Percentiles rank a stretch among this genome's conserved stretches.
These are phyloP conservation scores for Ganoderma lucidum DNA, from an alignment of 1,284 basidiomycete genomes.

Conservation along the genomic window DNA sequence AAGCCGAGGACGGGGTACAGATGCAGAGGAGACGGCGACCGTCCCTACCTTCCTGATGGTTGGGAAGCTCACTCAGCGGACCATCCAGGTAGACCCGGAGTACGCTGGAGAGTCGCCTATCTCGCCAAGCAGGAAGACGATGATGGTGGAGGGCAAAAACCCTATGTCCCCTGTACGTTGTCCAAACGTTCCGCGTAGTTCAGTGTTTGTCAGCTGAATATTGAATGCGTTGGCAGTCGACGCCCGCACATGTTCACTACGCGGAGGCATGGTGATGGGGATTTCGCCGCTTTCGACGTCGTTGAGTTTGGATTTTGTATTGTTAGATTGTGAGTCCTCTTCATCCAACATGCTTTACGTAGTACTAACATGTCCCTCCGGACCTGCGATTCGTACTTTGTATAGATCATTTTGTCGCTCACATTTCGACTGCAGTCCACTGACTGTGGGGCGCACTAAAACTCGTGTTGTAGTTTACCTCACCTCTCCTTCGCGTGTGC, in stretches of 20 bases:
- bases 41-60: constrained; percentile 55
- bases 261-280: constrained; percentile 28
- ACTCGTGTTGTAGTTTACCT: not conserved
- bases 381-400: no score
- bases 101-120: constrained; percentile 23
- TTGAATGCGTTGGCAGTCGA: not conserved
- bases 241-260: constrained; percentile 13
- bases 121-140: constrained; percentile 12
- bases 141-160: constrained; percentile 22
- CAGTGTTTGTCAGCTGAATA: not conserved
- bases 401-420: not conserved
- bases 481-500: constrained; percentile 5
- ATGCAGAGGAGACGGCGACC: constrained; percentile 43
- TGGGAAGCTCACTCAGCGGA: constrained; percentile 36
- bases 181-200: not conserved
- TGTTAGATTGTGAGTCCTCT: constrained; percentile 24
- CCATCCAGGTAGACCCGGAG: constrained; percentile 27
- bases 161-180: constrained; percentile 20
- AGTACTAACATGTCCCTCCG: not conserved
- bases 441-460: not conserved
- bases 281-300: constrained; percentile 6
- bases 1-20: constrained; percentile 53
- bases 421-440: not conserved
- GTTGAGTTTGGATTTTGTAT: constrained; percentile 19
- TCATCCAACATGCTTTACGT: not conserved